A percentile compares a stretch with the other conserved stretches of the same genome.
Evolutionary conservation across 176 grass and related monocot genomes (phyloP).

Genomic region (Poa annua): DNA sequence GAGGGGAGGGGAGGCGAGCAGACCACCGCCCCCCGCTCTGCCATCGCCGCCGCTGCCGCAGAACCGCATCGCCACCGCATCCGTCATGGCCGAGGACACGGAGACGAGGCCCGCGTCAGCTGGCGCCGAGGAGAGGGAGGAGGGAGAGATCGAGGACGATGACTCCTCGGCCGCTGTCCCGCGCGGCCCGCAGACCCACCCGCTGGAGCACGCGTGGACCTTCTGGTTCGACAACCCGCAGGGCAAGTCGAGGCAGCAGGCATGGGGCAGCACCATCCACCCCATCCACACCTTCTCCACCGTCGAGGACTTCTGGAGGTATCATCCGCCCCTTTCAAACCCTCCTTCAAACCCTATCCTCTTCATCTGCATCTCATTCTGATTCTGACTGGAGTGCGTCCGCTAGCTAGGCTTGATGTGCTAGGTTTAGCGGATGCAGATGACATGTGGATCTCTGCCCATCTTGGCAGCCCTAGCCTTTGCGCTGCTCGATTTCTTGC

Average conservation of each 20-base stretch:
- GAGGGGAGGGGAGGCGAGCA: too few relatives aligned
- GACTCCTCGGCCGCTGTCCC: constrained; percentile 8
- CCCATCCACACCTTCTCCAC: constrained; percentile 91
- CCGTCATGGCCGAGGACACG: constrained; percentile 46
- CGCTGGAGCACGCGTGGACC: constrained; percentile 87
- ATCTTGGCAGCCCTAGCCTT: neutral
- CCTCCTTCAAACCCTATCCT: too few relatives aligned
- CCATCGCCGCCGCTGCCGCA: neutral
- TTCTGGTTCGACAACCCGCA: constrained; percentile 97
- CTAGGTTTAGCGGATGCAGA: neutral
- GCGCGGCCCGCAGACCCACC: constrained; percentile 41
- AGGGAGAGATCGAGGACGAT: constrained; percentile 78
- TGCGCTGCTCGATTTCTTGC: neutral
- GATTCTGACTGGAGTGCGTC: too few relatives aligned
- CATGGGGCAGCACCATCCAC: constrained; percentile 84
- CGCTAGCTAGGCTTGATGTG: too few relatives aligned
- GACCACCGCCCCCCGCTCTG: too few relatives aligned
- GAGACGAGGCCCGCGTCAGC: constrained; percentile 48
- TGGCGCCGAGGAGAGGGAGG: constrained; percentile 69
- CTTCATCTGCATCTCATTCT: too few relatives aligned
- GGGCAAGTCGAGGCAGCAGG: constrained; percentile 49
- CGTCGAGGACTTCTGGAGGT: constrained; percentile 95
- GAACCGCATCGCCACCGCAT: neutral
- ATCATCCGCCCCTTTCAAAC: too few relatives aligned
- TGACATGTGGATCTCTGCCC: neutral